Base-by-base conservation (phyloP, 495 filamentous ascomycete genomes). In the Jackrogersella multiformis region DNA sequence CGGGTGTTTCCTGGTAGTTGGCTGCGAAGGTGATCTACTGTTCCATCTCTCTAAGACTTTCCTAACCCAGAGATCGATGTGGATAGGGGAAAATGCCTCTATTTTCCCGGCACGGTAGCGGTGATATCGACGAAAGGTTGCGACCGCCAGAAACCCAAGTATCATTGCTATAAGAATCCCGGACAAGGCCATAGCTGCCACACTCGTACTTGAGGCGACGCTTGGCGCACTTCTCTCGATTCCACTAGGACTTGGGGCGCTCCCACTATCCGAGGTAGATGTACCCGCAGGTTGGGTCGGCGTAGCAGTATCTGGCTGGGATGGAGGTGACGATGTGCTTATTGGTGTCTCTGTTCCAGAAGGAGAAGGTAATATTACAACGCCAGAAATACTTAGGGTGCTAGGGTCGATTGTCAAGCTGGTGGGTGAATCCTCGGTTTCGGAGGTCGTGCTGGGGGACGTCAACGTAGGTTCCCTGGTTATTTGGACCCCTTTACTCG, bases 151-250 rank as follows among this genome's bases (percentile, higher is more conserved):
- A 13, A 71, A 66, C 45, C 71, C 69, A 0, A 76, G 30, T 1
- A 75, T 57, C 10, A 79, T 66, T 0, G 61, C 61, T 9, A 73
- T 71, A 0, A 77, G 66, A 21, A 79, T 59, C 5, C 67, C 73
- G 1, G 76, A 64, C 4, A 79, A 52, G 0, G 76, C 70, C 30
- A 76, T 74, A 21, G 79, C 65, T 6, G 70, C 71, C n/a, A 70
- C 72, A 20, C 62, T 76, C 6, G 71, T 64, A 5, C 59, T 64
- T 0, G 72, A 74, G 15, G 58, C 57, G 1, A 64, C 23, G 4
- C 36, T 46, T 8, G 65, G 38, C 2, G 56, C 26, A 16, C 12
- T 36, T 18, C 45, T 60, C 1, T 35, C 30, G 21, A 30, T 13
- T 15, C 2, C 24, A n/a, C 16, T 26, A 13, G 20, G 8, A 7